These are phyloP conservation scores for Ballota nigra DNA, from an alignment of 257 asterid genomes.

Conservation along the genomic window DNA sequence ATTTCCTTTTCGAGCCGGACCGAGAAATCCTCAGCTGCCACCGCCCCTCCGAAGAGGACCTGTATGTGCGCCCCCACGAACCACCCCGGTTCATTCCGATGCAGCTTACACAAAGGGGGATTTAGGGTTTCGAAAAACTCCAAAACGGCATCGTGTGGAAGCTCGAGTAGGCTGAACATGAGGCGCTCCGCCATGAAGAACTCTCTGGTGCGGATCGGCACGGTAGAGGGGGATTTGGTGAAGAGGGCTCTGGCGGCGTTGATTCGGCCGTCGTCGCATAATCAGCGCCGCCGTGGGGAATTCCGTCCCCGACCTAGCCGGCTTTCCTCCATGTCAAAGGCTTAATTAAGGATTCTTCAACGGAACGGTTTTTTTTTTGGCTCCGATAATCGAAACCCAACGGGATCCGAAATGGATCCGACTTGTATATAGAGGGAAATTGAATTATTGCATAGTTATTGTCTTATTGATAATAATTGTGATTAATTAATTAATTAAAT, in stretches of 20 bases:
- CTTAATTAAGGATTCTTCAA: conserved; percentile 2
- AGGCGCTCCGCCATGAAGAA: conserved; percentile 56
- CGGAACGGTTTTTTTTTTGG: conserved; percentile 13
- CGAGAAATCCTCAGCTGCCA: conserved; percentile 18
- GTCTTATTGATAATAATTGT: not conserved
- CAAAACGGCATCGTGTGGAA: conserved; percentile 29
- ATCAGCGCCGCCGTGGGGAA: conserved; percentile 52
- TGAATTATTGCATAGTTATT: not conserved
- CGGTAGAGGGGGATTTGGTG: conserved; percentile 52
- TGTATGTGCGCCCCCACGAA: conserved; percentile 65
- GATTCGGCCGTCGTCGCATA: conserved; percentile 56
- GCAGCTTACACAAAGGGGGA: conserved; percentile 43
- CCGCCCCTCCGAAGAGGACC: conserved; percentile 34
- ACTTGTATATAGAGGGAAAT: not conserved
- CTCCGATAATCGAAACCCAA: conserved; percentile 23
- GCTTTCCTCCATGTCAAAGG: conserved; percentile 38
- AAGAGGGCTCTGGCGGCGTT: conserved; percentile 54
- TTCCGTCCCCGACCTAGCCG: conserved; percentile 51
- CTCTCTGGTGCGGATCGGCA: conserved; percentile 46
- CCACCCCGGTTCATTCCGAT: conserved; percentile 69
- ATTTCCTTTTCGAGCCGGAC: conserved; percentile 22
- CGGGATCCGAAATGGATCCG: conserved; percentile 13
- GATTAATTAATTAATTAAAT: not conserved
- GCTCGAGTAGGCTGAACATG: conserved; percentile 37
- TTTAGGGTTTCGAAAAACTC: not conserved